Base-by-base conservation (phyloP, 106 monocot species). In the Gastrodia elata region DNA sequence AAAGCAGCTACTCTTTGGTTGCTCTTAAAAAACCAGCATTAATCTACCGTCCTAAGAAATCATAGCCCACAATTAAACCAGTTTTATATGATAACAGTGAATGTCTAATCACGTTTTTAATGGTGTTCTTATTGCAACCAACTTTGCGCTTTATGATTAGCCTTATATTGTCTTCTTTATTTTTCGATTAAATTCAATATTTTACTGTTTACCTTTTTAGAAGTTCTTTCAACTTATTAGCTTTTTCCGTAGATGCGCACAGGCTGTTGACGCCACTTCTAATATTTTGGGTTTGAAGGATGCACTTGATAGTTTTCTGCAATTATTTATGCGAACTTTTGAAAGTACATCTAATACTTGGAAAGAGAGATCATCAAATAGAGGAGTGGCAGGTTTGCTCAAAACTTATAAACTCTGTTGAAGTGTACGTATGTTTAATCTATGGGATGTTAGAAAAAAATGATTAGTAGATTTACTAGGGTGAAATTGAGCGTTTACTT, bases 351-450 rank as follows among this genome's bases (percentile, higher is more conserved):
- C 83, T 14, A 80, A 85, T 73, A 76, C 84, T 36, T 82, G 77
- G 73, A 90, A 70, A 71, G 92, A 90, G 48, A 92, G 82, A 76
- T 79, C 80, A 67, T 81, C 91, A 56, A 85, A 68, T 77, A 78
- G 85, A 82, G 96, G 96, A 57, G 84, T 80, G 16, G 96, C 96
- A 84, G 94, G 94, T 91, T 59, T 46, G 49, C 78, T 38, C 36
- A 58, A 25, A 65, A 14, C 72, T 61, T 35, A 15, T 44, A 6
- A 38, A 48, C 7, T 30, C 18, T 15, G n/a, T 72, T 72, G 24
- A 61, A 61, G 32, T 15, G 14, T 61, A 13, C 32, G n/a, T 20
- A 9, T 64, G 64, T 8, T 13, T 34, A 33, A 33, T 14, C 5
- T 57, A 7, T 57, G 26, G 44, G 8, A 57, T 57, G 57, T 0